Conservation (phyloP, 306 rosid species). For the Cucurbita ficifolia region DNA sequence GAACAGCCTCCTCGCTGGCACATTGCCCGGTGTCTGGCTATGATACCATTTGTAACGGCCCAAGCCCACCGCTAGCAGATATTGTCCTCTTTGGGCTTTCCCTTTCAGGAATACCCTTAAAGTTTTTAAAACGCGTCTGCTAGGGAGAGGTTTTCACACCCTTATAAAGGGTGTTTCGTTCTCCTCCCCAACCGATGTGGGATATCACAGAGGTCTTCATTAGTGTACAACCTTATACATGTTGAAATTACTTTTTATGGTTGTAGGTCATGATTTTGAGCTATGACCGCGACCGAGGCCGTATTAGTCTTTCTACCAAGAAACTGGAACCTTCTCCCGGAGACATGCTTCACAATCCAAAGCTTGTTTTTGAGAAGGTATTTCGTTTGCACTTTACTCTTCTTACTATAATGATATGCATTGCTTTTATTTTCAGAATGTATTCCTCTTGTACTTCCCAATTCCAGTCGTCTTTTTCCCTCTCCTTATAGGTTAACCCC, state of each 20-base stretch:
- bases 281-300: conserved; percentile 87
- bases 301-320: conserved; percentile 93
- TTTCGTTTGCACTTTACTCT: background rate
- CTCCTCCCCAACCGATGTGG: too few species aligned
- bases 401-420: background rate
- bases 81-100: too few species aligned
- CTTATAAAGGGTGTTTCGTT: too few species aligned
- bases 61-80: too few species aligned
- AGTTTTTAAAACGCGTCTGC: too few species aligned
- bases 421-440: conserved; percentile 25
- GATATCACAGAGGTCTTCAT: too few species aligned
- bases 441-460: conserved; percentile 9
- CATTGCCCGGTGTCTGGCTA: too few species aligned
- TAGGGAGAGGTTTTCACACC: too few species aligned
- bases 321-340: conserved; percentile 96
- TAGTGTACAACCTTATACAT: background rate
- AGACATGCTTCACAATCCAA: conserved; percentile 96
- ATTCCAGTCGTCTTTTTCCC: background rate
- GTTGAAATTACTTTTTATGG: conserved; percentile 12
- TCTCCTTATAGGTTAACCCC: background rate
- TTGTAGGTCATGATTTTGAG: conserved; percentile 90
- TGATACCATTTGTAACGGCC: too few species aligned
- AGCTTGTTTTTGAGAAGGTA: conserved; percentile 94
- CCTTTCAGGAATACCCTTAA: too few species aligned
- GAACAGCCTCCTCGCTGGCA: too few species aligned